Conservation (phyloP, 2,329 filamentous ascomycete genomes). For the Acarospora socialis region DNA sequence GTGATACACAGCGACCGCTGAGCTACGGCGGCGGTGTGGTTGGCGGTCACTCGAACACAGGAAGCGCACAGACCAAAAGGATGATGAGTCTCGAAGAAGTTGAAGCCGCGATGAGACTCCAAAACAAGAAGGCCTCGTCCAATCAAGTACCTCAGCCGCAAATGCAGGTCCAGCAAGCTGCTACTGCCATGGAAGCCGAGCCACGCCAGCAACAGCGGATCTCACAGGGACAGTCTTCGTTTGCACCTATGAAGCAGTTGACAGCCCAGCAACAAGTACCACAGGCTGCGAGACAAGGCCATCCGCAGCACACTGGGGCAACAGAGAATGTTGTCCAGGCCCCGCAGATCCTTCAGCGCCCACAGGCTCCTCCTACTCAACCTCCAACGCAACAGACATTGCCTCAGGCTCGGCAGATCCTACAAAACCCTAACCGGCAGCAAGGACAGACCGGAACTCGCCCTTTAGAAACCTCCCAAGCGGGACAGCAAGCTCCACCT, state of each 20-base stretch:
- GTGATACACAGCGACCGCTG: constrained; percentile 17
- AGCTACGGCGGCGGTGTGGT: constrained; percentile 12
- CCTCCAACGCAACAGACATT: constrained; percentile 9
- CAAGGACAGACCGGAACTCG: constrained; percentile 31
- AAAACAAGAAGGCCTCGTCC: constrained; percentile 37
- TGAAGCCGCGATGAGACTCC: constrained; percentile 75
- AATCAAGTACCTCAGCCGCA: constrained; percentile 8
- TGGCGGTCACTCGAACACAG: constrained; percentile 20
- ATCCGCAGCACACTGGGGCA: too few relatives aligned
- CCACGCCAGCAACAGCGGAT: constrained; percentile 3
- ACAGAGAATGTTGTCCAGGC: constrained; percentile 2
- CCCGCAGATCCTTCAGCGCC: constrained; percentile 13
- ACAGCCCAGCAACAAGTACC: constrained; percentile 1
- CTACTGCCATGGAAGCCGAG: constrained; percentile 8
- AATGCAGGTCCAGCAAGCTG: constrained; percentile 17
- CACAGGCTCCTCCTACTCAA: constrained; percentile 12
- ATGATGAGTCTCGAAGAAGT: constrained; percentile 96
- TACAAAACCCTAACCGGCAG: constrained; percentile 60
- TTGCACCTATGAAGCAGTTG: too few relatives aligned
- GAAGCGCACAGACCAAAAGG: constrained; percentile 43
- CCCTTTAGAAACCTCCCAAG: constrained; percentile 23
- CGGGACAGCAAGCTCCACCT: constrained; percentile 24
- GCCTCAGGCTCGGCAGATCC: constrained; percentile 39
- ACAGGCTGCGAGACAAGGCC: constrained; percentile 6
- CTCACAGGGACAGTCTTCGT: constrained; percentile 2